phyloP scores from a whole-genome alignment of 495 filamentous ascomycete species.

The Rostrohypoxylon terebratum region DNA sequence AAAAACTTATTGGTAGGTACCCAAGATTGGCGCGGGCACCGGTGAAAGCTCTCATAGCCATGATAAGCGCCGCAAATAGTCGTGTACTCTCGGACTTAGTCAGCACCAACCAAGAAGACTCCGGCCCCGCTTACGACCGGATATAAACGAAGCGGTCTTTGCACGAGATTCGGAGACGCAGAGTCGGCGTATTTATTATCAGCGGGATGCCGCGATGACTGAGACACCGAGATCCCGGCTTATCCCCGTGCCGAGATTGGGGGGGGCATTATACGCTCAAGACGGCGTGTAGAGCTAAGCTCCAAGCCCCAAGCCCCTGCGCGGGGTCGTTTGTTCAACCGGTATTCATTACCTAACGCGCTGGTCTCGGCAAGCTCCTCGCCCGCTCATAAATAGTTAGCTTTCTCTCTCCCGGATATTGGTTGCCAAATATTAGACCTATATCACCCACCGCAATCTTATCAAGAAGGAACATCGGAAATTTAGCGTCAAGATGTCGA shows the following conservation, averaged over 20 bases:
- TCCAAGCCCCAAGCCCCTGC: constrained; percentile 23
- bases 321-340: constrained; percentile 38
- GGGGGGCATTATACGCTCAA: constrained; percentile 5
- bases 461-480: constrained; percentile 11
- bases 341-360: constrained; percentile 35
- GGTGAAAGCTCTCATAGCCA: no score
- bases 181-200: constrained; percentile 39
- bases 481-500: constrained; percentile 47
- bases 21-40: no score
- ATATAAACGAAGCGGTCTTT: constrained; percentile 29
- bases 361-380: constrained; percentile 16
- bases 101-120: background rate
- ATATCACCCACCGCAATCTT: background rate
- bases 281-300: constrained; percentile 32
- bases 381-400: constrained; percentile 18
- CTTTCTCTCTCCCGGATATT: background rate
- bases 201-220: constrained; percentile 23
- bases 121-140: constrained; percentile 19
- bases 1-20: no score
- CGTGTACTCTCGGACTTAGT: constrained; percentile 26
- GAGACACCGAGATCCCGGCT: constrained; percentile 49
- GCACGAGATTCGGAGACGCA: constrained; percentile 28
- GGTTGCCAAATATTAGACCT: background rate
- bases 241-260: constrained; percentile 45
- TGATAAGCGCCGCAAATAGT: background rate